Evolutionary conservation across 345 rosid species (phyloP).

Genomic region (Aethionema arabicum): DNA sequence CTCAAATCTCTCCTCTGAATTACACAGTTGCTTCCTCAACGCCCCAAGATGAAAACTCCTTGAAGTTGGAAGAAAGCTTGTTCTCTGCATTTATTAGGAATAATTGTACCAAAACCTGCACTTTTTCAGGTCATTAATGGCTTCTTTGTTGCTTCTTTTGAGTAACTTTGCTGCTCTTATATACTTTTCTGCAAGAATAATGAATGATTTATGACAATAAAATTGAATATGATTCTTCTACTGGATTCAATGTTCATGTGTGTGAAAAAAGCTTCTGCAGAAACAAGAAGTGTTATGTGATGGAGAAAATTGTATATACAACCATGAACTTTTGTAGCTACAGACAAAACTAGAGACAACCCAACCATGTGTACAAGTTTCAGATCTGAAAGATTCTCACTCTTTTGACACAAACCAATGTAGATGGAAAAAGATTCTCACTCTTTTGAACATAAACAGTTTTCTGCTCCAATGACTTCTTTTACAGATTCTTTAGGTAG

Average conservation of each 20-base stretch:
- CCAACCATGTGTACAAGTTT: conserved; percentile 34
- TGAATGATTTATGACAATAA: conserved; percentile 2
- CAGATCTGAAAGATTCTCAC: conserved; percentile 28
- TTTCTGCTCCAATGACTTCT: conserved; percentile 28
- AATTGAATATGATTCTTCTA: conserved; percentile 1
- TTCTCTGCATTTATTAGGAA: conserved; percentile 22
- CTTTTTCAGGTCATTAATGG: conserved; percentile 24
- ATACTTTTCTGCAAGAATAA: conserved; percentile 15
- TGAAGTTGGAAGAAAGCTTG: conserved; percentile 27
- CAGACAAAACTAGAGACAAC: conserved; percentile 30
- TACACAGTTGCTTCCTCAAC: conserved; percentile 32
- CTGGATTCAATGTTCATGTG: neutral
- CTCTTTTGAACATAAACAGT: conserved; percentile 24
- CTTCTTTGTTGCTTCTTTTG: conserved; percentile 25
- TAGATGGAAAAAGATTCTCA: conserved; percentile 22
- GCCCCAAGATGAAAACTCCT: conserved; percentile 36
- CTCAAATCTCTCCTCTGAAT: conserved; percentile 10
- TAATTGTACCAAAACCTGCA: conserved; percentile 23
- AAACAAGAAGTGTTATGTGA: neutral
- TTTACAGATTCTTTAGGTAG: conserved; percentile 50
- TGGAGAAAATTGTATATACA: conserved; percentile 20
- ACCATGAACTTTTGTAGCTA: conserved; percentile 20
- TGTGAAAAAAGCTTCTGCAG: conserved; percentile 5
- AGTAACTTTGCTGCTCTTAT: conserved; percentile 2
- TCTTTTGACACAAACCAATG: conserved; percentile 12